Evolutionary conservation across 2,329 filamentous ascomycete genomes (phyloP), one percentile per base, ranked within the genome.

Genomic region (Aschersonia sp.): DNA sequence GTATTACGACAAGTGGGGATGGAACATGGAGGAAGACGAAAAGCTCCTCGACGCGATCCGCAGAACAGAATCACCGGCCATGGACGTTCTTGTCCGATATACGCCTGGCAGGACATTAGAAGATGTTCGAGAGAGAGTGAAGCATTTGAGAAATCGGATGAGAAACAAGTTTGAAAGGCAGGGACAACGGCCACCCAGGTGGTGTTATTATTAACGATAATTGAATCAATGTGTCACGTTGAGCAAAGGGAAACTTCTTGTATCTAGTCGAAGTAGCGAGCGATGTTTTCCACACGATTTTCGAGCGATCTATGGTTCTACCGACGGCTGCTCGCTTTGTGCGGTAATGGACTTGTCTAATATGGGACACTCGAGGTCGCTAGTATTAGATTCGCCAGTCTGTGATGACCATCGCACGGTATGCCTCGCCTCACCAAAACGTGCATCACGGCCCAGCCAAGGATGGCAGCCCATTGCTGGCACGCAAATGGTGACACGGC

Each of bases 21-120:
- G 59, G 58, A 35, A 51, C 31, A 46, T 51, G 40, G 49, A 49
- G 48, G 59, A 62, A 47, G 59, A 62, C 47, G 52, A 59, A 1
- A 45, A 32, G n/a, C 50, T 62, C 12, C 47, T 61, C 8, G 49
- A 45, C 30, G 42, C 50, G 47, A 55, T 62, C 29, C 54, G 57
- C 14, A 54, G 51, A 22, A 47, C 49, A 1, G 45, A 45, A 12
- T 45, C 51, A 32, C 55, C 52, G 1, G 47, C 55, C 12, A 45
- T 51, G 2, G 29, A 45, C 3, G 47, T 47, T 22, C 43, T 60
- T 32, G 32, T 14, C 6, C 32, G 41, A 29, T 30, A 51, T 22
- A 43, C 59, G n/a, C 52, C 54, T 5, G 30, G 39, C 3, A 52
- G 59, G 29, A 50, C 45, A 14, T 40, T 44, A 22, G 14, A 41